Percentiles rank a stretch among this genome's conserved stretches.
phyloP scores from a whole-genome alignment of 345 rosid genomes.

The Sonneratia caseolaris region DNA sequence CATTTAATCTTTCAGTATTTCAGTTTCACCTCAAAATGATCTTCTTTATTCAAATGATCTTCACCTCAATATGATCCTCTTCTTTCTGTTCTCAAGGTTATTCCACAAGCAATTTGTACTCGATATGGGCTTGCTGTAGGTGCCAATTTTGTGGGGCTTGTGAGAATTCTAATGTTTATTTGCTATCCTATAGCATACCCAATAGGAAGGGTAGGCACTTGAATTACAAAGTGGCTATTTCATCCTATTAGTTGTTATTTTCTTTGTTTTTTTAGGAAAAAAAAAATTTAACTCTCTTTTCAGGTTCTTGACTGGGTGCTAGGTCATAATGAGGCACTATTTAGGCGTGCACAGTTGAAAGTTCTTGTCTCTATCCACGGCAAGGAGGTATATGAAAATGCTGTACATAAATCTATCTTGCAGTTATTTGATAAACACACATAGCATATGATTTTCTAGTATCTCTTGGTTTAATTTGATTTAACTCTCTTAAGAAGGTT shows the following conservation, averaged over 20 bases:
- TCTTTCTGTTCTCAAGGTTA: slow-evolving; percentile 40
- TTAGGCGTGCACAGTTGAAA: slow-evolving; percentile 92
- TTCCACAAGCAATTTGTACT: slow-evolving; percentile 92
- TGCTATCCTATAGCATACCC: slow-evolving; percentile 91
- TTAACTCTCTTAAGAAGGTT: not conserved
- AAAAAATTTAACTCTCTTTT: slow-evolving; percentile 1
- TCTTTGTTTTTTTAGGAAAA: not conserved
- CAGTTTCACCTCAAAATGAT: not conserved
- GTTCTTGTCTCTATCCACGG: slow-evolving; percentile 90
- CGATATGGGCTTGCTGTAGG: slow-evolving; percentile 96
- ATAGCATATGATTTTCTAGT: not conserved
- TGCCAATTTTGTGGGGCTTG: slow-evolving; percentile 78
- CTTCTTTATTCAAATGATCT: not conserved
- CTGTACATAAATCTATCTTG: not conserved
- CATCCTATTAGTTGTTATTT: not conserved
- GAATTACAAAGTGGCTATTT: not conserved
- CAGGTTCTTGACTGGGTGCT: slow-evolving; percentile 81
- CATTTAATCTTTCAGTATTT: not conserved
- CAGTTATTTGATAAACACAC: not conserved
- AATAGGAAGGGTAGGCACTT: slow-evolving; percentile 58
- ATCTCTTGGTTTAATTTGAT: not conserved
- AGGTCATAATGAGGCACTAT: slow-evolving; percentile 84
- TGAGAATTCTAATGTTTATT: slow-evolving; percentile 63
- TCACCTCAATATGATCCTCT: not conserved
- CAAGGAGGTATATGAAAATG: slow-evolving; percentile 52